A percentile compares a stretch with the other conserved stretches of the same genome.
Evolutionary conservation across 2,329 filamentous ascomycete genomes (phyloP).

Genomic region (Dactylellina parvicollis): DNA sequence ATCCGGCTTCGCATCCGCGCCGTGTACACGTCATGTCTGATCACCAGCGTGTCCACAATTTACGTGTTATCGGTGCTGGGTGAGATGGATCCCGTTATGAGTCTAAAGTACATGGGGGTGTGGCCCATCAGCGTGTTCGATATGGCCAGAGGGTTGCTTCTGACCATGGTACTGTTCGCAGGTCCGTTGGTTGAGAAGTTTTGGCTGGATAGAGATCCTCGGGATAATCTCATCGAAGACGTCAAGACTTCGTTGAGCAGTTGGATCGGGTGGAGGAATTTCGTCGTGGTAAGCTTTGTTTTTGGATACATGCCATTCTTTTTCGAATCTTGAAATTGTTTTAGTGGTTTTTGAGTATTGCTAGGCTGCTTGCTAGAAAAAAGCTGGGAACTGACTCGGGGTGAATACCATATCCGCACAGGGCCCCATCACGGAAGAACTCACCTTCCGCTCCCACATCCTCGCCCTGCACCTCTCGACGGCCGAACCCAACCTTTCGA

Average conservation of each 20-base stretch:
- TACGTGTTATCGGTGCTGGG: slow-evolving; percentile 14
- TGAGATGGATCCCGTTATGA: slow-evolving; percentile 63
- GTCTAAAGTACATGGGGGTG: slow-evolving; percentile 78
- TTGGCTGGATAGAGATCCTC: slow-evolving; percentile 35
- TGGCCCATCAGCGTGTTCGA: slow-evolving; percentile 79
- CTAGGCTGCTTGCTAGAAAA: too few species aligned
- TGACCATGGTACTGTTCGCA: slow-evolving; percentile 77
- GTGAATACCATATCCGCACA: too few species aligned
- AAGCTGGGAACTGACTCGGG: too few species aligned
- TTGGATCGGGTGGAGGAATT: slow-evolving; percentile 87
- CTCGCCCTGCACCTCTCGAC: slow-evolving; percentile 83
- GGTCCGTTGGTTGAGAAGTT: slow-evolving; percentile 81
- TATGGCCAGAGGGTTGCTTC: slow-evolving; percentile 70
- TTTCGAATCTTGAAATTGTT: too few species aligned
- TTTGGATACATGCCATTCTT: too few species aligned
- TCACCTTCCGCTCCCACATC: slow-evolving; percentile 88
- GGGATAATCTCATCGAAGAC: slow-evolving; percentile 50
- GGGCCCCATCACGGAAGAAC: slow-evolving; percentile 90
- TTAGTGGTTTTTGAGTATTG: too few species aligned
- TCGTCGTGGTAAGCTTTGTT: slow-evolving; percentile 82
- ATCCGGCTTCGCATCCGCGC: slow-evolving; percentile 86
- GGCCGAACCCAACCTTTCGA: slow-evolving; percentile 63
- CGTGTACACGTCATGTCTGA: slow-evolving; percentile 66
- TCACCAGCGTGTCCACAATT: slow-evolving; percentile 59
- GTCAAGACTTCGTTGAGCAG: slow-evolving; percentile 68